phyloP scores from a whole-genome alignment of 139 green algal genomes.

The Chlamydomonas urium region DNA sequence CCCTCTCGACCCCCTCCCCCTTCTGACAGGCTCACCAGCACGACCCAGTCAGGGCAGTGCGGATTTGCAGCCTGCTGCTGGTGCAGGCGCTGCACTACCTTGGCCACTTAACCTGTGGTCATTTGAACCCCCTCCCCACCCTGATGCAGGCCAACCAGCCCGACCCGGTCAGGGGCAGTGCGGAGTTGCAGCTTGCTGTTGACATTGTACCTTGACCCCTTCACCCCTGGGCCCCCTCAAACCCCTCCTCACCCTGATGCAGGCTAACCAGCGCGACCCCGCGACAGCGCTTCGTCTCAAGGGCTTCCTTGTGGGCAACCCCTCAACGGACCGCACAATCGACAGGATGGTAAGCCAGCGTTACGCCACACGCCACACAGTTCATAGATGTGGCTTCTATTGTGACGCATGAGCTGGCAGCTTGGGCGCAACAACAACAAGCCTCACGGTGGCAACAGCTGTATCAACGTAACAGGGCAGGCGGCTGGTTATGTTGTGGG shows the following conservation, averaged over 20 bases:
- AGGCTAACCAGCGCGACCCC: not conserved
- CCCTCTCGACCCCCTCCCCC: not conserved
- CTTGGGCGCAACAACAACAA: no score
- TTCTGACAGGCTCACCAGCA: not conserved
- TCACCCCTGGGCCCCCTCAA: not conserved
- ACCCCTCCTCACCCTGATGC: no score
- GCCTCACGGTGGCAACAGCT: no score
- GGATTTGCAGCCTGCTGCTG: no score
- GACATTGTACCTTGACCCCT: not conserved
- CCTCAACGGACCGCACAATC: slow-evolving; percentile 67
- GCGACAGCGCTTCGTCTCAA: slow-evolving; percentile 51
- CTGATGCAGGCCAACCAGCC: not conserved
- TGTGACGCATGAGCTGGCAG: not conserved
- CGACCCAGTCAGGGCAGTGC: not conserved
- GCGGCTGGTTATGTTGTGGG: no score
- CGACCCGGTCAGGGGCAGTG: not conserved
- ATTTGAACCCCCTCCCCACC: no score
- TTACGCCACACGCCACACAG: not conserved
- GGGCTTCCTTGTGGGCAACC: slow-evolving; percentile 78
- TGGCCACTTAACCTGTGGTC: no score
- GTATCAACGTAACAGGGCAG: no score
- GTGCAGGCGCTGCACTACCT: no score
- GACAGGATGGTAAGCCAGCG: slow-evolving; percentile 57
- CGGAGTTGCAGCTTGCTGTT: not conserved
- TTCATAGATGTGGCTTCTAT: not conserved